Percentiles rank a stretch among this genome's conserved stretches.
phyloP scores from a whole-genome alignment of 2,329 filamentous ascomycete species.

The Kalaharituber pfeilii region DNA sequence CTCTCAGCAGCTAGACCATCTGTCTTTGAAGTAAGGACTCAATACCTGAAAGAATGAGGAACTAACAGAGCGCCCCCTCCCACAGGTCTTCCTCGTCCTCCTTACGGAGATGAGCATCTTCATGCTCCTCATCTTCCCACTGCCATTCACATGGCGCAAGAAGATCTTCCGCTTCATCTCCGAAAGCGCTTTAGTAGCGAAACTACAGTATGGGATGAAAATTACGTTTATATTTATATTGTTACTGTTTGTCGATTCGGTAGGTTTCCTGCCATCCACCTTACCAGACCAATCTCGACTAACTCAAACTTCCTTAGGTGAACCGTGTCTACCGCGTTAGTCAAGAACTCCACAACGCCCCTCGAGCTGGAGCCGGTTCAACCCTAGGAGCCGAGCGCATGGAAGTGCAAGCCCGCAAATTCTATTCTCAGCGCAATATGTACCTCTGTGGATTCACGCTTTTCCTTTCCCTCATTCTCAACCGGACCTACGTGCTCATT shows the following conservation, averaged over 20 bases:
- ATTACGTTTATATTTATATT: constrained; percentile 99
- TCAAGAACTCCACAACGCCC: constrained; percentile 45
- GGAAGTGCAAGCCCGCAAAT: constrained; percentile 98
- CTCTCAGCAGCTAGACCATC: neutral
- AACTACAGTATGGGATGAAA: constrained; percentile 94
- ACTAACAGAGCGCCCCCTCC: neutral
- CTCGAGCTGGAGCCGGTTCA: constrained; percentile 34
- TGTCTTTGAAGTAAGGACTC: neutral
- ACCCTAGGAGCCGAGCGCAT: constrained; percentile 85
- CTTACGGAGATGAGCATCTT: constrained; percentile 71
- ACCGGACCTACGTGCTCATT: constrained; percentile 97
- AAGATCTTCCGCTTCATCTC: constrained; percentile 94
- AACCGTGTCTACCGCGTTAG: constrained; percentile 93
- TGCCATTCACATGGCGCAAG: constrained; percentile 72
- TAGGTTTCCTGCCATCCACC: constrained; percentile 36
- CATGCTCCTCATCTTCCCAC: constrained; percentile 62
- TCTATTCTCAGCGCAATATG: constrained; percentile 99
- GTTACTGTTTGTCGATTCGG: constrained; percentile 93
- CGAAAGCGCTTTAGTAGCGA: constrained; percentile 66
- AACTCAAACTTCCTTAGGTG: constrained; percentile 10
- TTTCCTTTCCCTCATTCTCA: constrained; percentile 94
- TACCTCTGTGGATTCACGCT: constrained; percentile 99
- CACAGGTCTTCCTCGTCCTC: constrained; percentile 64
- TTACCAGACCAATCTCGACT: neutral
- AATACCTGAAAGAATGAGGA: neutral